A percentile compares a stretch with the other conserved stretches of the same genome.
Evolutionary conservation across 345 rosid genomes (phyloP).

Genomic region (Cardamine resedifolia): DNA sequence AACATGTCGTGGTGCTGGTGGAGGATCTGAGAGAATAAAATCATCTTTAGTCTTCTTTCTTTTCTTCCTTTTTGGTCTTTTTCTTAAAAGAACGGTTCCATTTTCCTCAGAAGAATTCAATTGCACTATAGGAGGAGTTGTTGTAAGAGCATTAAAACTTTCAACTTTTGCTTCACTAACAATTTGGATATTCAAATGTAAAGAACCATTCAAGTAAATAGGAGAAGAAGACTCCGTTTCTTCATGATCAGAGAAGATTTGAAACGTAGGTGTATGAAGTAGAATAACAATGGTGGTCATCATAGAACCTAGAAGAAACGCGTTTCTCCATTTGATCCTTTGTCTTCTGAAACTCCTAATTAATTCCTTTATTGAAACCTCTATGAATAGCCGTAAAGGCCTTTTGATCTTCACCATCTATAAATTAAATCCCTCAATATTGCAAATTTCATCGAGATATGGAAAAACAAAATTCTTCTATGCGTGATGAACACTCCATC

Average conservation of each 20-base stretch:
- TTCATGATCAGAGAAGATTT: conserved; percentile 35
- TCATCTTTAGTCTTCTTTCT: conserved; percentile 37
- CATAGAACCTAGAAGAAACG: conserved; percentile 48
- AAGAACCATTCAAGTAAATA: conserved; percentile 41
- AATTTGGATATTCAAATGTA: conserved; percentile 43
- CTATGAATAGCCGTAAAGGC: conserved; percentile 22
- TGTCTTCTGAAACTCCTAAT: conserved; percentile 39
- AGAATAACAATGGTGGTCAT: conserved; percentile 51
- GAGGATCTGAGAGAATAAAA: conserved; percentile 26
- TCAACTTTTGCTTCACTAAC: conserved; percentile 43
- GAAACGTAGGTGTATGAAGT: conserved; percentile 47
- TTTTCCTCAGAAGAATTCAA: conserved; percentile 42
- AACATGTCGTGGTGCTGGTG: conserved; percentile 43
- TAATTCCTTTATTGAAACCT: conserved; percentile 42
- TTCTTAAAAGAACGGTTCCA: not conserved
- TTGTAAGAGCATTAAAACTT: conserved; percentile 26
- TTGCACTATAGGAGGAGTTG: conserved; percentile 34
- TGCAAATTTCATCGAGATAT: not conserved
- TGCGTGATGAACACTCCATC: conserved; percentile 13
- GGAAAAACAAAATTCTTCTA: not conserved
- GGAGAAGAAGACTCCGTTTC: conserved; percentile 29
- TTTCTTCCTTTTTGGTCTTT: conserved; percentile 35
- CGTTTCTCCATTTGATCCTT: conserved; percentile 57
- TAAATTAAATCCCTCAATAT: not conserved
- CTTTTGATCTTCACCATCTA: conserved; percentile 32